These are phyloP conservation scores for Kockovaella imperatae DNA, from an alignment of 768 basidiomycete species.

Conservation along the genomic window DNA sequence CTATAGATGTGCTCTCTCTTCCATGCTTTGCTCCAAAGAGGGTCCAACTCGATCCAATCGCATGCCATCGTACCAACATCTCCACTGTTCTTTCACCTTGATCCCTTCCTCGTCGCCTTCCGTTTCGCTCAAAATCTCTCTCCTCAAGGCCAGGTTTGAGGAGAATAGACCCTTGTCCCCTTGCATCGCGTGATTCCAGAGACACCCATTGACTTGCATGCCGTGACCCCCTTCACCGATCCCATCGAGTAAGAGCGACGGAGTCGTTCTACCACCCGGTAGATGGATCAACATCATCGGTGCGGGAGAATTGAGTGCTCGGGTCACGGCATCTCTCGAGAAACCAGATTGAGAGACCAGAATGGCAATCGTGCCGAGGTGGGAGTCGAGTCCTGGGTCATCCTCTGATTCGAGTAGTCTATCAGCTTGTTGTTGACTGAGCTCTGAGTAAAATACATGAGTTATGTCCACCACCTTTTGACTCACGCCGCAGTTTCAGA, in stretches of 20 bases:
- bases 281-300: slow-evolving; percentile 75
- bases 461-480: no score
- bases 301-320: slow-evolving; percentile 64
- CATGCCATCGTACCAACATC: slow-evolving; percentile 16
- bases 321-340: slow-evolving; percentile 60
- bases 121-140: slow-evolving; percentile 49
- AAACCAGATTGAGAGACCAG: slow-evolving; percentile 75
- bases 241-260: slow-evolving; percentile 6
- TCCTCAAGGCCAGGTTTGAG: slow-evolving; percentile 59
- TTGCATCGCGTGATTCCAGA: slow-evolving; percentile 64
- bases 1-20: neutral
- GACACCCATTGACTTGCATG: slow-evolving; percentile 50
- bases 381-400: no score
- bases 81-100: slow-evolving; percentile 5
- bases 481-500: no score
- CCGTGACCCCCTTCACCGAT: slow-evolving; percentile 4
- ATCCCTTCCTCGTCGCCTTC: slow-evolving; percentile 1
- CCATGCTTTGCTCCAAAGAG: neutral
- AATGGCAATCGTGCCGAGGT: slow-evolving; percentile 54
- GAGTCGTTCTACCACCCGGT: slow-evolving; percentile 47
- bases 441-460: no score
- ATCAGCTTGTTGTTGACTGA: no score
- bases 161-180: slow-evolving; percentile 54
- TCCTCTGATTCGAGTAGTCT: no score
- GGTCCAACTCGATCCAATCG: slow-evolving; percentile 13